A percentile compares a stretch with the other conserved stretches of the same genome.
phyloP scores from a whole-genome alignment of 225 moss, liverwort and hornwort genomes.

The Antitrichia curtipendula region DNA sequence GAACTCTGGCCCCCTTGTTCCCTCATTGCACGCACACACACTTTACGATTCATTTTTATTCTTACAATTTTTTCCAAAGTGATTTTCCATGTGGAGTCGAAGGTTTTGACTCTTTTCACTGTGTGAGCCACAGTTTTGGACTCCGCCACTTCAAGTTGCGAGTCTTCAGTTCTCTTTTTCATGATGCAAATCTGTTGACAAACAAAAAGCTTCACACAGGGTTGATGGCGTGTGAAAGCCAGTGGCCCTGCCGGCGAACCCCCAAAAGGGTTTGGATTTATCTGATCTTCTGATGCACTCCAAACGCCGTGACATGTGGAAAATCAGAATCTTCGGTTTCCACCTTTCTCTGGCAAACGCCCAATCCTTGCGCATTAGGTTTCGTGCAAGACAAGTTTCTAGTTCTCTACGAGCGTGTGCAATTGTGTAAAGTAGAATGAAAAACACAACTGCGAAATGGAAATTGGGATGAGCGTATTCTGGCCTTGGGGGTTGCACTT shows the following conservation, averaged over 20 bases:
- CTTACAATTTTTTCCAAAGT: no score
- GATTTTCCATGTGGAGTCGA: no score
- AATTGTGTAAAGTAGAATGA: neutral
- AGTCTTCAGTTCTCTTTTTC: neutral
- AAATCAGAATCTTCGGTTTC: neutral
- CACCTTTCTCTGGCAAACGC: neutral
- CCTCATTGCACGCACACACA: no score
- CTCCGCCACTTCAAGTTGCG: neutral
- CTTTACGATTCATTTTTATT: no score
- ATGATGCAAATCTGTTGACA: neutral
- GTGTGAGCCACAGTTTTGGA: neutral
- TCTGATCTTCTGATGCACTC: neutral
- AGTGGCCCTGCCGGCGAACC: neutral
- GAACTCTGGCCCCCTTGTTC: no score
- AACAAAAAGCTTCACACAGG: neutral
- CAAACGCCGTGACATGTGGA: neutral
- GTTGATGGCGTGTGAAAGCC: neutral
- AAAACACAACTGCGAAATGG: no score
- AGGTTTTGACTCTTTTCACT: neutral
- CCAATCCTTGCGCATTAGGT: neutral
- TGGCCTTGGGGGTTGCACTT: no score
- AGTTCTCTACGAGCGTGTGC: neutral
- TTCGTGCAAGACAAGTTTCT: neutral
- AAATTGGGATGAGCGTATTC: no score
- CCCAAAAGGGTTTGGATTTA: neutral